Percentiles rank a stretch among this genome's conserved stretches.
phyloP scores from a whole-genome alignment of 176 grass and related monocot species.

The Paspalum vaginatum region DNA sequence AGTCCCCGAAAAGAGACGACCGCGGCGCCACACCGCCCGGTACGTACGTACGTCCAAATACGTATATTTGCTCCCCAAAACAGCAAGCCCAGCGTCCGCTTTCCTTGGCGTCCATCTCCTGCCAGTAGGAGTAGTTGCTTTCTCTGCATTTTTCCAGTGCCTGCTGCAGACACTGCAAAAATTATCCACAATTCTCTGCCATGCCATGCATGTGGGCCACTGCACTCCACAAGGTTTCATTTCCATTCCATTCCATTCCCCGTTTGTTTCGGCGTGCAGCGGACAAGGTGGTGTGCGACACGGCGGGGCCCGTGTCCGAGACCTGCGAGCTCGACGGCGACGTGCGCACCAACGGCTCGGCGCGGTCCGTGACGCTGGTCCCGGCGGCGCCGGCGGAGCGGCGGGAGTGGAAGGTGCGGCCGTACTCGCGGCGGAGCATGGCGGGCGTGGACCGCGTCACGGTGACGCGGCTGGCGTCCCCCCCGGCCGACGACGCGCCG shows the following conservation, averaged over 20 bases:
- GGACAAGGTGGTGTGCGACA: slow-evolving; percentile 53
- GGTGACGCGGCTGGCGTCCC: slow-evolving; percentile 43
- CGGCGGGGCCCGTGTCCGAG: slow-evolving; percentile 53
- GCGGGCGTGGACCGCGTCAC: slow-evolving; percentile 41
- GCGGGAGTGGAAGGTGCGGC: slow-evolving; percentile 56
- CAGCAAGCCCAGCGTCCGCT: neutral
- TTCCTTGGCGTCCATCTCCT: neutral
- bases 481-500: neutral
- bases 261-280: neutral
- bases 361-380: slow-evolving; percentile 49
- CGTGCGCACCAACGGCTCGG: slow-evolving; percentile 63
- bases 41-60: slow-evolving; percentile 36
- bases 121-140: no score
- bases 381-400: neutral
- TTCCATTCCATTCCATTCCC: neutral
- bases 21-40: slow-evolving; percentile 43
- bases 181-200: neutral
- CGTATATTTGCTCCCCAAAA: neutral
- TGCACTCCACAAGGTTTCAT: neutral
- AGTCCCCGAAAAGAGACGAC: slow-evolving; percentile 31
- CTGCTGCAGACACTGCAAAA: no score
- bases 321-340: slow-evolving; percentile 77
- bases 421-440: slow-evolving; percentile 66
- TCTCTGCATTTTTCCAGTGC: no score
- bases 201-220: neutral